Base-by-base conservation (phyloP, 306 rosid genomes). In the barrel medic (Medicago truncatula) region DNA sequence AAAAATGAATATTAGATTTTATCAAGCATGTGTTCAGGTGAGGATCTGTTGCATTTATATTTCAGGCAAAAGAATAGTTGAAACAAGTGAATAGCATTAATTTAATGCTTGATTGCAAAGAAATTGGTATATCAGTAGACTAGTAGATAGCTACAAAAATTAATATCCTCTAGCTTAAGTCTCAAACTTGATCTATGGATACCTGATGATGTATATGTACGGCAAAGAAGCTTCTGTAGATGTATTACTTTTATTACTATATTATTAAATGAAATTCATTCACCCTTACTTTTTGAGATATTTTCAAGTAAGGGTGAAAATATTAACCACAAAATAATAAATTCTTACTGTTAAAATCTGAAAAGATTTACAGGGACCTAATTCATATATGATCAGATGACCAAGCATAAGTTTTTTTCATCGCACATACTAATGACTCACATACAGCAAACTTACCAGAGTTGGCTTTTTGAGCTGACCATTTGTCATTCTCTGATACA, bases 391-490 rank as follows among this genome's bases (percentile, higher is more conserved):
- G 74, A 77, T 47, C 44, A 72, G 54, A 77, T 49, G 23, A 67
- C 31, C 20, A 74, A 59, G 54, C 47, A 25, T 50, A 54, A 60
- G 31, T 18, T 13, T 9, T 59, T 73, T 61, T 23, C 38, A 17
- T 13, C 10, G 3, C 25, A 54, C 74, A 56, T 39, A 62, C 77
- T 40, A 53, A 28, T 13, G 64, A 69, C 47, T 36, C 36, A 58
- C 39, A 76, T 73, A 82, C 78, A 43, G 28, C 12, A 63, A 68
- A 85, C 97, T 83, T 86, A 92, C 97, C 71, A 88, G 54, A 10
- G 94, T 92, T 60, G 85, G 97, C 86, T 64, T 88, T 78, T 76
- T 82, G 54, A 90, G 85, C 71, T 83, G 73, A 52, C 94, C 94
- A 63, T 83, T 65, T 57, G 76, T 87, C 82, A 90, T 71, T 81